phyloP scores from a whole-genome alignment of 257 asterid species.

The Fraxinus anomala region DNA sequence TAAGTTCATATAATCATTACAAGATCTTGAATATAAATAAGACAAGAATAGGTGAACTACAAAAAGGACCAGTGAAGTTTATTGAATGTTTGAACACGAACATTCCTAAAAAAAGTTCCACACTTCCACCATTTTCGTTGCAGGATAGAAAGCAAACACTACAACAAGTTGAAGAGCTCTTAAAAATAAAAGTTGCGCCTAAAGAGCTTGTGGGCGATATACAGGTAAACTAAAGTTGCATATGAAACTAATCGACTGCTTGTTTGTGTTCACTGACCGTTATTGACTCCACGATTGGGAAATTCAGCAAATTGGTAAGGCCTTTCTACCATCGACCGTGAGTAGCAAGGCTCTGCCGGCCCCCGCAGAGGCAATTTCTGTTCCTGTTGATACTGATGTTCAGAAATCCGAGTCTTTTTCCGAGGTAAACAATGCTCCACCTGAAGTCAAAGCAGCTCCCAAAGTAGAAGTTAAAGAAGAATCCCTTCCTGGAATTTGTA shows the following conservation, averaged over 20 bases:
- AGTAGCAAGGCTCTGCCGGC: conserved; percentile 65
- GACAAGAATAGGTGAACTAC: too few relatives aligned
- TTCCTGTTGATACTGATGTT: conserved; percentile 31
- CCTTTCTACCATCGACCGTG: conserved; percentile 60
- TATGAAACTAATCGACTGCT: too few relatives aligned
- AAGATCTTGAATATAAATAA: too few relatives aligned
- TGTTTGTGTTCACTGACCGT: not conserved
- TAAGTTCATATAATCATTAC: too few relatives aligned
- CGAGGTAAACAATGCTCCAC: conserved; percentile 34
- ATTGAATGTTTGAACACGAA: too few relatives aligned
- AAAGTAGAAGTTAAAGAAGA: conserved; percentile 53
- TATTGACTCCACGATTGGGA: not conserved
- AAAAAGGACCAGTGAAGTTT: too few relatives aligned
- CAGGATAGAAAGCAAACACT: conserved; percentile 93
- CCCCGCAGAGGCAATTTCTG: conserved; percentile 46
- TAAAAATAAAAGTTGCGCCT: conserved; percentile 71
- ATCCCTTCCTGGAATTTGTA: conserved; percentile 45
- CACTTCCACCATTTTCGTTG: conserved; percentile 25
- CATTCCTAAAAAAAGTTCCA: not conserved
- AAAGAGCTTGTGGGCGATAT: conserved; percentile 85
- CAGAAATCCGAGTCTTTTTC: conserved; percentile 44
- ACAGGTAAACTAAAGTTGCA: conserved; percentile 41
- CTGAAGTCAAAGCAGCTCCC: conserved; percentile 48
- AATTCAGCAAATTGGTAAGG: conserved; percentile 81
- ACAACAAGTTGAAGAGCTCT: conserved; percentile 63